Evolutionary conservation across 2,329 filamentous ascomycete genomes (phyloP).

Genomic region (Colletotrichum caudatum): DNA sequence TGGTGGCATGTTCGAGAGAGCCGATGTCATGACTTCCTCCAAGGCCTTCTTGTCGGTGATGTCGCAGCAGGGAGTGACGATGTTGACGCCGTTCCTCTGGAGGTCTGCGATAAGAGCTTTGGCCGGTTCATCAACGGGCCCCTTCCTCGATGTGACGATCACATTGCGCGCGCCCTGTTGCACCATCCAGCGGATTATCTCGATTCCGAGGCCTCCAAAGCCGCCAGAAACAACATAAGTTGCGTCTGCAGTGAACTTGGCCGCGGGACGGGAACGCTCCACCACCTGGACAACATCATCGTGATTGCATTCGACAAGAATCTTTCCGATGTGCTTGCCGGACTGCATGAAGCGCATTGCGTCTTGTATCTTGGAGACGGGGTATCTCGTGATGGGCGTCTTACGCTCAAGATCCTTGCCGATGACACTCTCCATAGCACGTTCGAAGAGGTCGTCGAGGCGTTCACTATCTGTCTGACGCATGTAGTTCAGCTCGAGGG

Average conservation of each 20-base stretch:
- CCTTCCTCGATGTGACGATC: conserved; percentile 53
- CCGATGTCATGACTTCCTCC: conserved; percentile 30
- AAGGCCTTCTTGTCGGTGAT: conserved; percentile 45
- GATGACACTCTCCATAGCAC: background rate
- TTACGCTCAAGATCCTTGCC: background rate
- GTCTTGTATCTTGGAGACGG: conserved; percentile 48
- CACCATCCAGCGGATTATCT: conserved; percentile 53
- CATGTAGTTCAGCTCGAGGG: conserved; percentile 32
- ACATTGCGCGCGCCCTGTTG: conserved; percentile 49
- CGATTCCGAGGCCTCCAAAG: conserved; percentile 50
- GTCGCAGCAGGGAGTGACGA: conserved; percentile 33
- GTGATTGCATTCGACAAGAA: conserved; percentile 50
- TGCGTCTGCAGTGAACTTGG: conserved; percentile 38
- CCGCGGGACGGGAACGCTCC: conserved; percentile 13
- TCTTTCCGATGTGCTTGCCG: conserved; percentile 59
- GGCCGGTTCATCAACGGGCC: conserved; percentile 33
- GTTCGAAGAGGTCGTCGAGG: conserved; percentile 29
- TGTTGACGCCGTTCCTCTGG: background rate
- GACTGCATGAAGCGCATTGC: conserved; percentile 59
- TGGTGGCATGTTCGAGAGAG: conserved; percentile 45
- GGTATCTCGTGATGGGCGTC: conserved; percentile 45
- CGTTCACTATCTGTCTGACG: background rate
- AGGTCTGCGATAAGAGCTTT: background rate
- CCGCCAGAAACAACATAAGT: conserved; percentile 35
- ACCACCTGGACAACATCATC: conserved; percentile 11